Evolutionary conservation across 2,329 filamentous ascomycete genomes (phyloP).

Genomic region (Samsoniella hepiali): DNA sequence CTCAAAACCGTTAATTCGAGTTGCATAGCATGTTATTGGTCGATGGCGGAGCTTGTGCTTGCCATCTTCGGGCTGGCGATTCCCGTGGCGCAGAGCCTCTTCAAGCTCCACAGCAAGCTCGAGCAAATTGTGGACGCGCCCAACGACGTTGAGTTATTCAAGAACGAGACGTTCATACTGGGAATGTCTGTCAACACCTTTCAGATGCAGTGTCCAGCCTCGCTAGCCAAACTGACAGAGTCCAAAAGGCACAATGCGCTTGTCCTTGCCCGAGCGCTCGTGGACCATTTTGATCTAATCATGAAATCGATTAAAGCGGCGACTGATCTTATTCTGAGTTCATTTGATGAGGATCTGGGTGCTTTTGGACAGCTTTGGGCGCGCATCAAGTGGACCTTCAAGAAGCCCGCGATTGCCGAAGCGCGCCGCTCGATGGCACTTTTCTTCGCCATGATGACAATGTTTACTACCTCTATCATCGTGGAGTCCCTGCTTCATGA

Average conservation of each 20-base stretch:
- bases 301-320: neutral
- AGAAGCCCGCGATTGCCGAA: neutral
- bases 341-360: neutral
- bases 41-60: neutral
- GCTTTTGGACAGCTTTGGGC: neutral
- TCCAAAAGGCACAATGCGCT: neutral
- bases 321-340: neutral
- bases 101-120: neutral
- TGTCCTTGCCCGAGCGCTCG: neutral
- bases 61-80: neutral
- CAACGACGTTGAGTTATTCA: neutral
- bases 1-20: neutral
- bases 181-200: neutral
- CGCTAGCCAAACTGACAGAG: neutral
- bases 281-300: neutral
- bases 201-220: neutral
- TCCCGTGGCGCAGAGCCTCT: neutral
- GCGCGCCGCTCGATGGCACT: neutral
- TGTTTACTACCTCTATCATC: neutral
- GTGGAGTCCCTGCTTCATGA: neutral
- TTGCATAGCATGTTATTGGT: neutral
- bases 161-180: neutral
- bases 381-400: neutral
- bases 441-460: neutral
- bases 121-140: neutral